Evolutionary conservation across 495 filamentous ascomycete species (phyloP).

Genomic region (Trichoderma erinaceum): DNA sequence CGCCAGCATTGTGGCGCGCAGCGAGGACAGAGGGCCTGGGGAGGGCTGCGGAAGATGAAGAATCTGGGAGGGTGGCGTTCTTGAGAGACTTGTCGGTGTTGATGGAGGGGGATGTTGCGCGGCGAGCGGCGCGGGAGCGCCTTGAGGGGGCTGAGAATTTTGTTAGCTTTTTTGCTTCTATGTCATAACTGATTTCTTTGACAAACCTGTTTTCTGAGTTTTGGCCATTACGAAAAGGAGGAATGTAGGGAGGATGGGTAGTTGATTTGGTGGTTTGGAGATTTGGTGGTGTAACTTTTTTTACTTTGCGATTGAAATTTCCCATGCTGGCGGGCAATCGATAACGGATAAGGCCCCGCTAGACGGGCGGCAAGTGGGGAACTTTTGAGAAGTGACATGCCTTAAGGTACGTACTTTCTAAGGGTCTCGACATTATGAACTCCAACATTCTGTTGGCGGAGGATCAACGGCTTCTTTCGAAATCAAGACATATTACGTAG

Average conservation of each 20-base stretch:
- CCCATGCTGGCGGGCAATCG: background rate
- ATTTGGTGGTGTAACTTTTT: background rate
- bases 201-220: conserved; percentile 15
- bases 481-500: too few species aligned
- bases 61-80: conserved; percentile 47
- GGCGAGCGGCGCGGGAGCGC: conserved; percentile 68
- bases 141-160: conserved; percentile 35
- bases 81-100: conserved; percentile 72
- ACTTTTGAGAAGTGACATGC: background rate
- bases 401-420: background rate
- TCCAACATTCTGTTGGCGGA: background rate
- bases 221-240: conserved; percentile 9
- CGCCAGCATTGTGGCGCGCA: conserved; percentile 53
- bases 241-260: background rate
- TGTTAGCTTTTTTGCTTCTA: background rate
- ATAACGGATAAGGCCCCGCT: conserved; percentile 4
- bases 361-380: background rate
- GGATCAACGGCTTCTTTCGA: background rate
- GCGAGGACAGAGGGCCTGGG: conserved; percentile 51
- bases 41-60: conserved; percentile 43
- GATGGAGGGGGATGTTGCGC: conserved; percentile 64
- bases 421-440: background rate
- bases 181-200: background rate
- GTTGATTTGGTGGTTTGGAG: background rate
- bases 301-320: conserved; percentile 13